Evolutionary conservation across 164 flowering plant species (phyloP).

Genomic region (Akebia trifoliata): DNA sequence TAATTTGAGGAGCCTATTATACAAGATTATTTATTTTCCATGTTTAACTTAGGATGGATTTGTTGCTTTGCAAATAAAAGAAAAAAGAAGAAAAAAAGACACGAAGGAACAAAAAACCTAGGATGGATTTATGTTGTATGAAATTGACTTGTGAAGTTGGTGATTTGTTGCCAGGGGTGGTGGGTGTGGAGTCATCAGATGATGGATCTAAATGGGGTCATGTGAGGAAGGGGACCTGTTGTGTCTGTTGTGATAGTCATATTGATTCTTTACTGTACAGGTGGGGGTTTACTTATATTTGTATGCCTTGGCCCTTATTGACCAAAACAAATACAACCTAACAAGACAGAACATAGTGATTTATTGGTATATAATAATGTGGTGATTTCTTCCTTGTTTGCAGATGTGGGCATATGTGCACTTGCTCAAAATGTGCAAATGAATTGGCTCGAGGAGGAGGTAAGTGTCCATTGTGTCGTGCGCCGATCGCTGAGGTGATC

Average conservation of each 20-base stretch:
- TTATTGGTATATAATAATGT: too few species aligned
- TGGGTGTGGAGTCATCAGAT: constrained; percentile 28
- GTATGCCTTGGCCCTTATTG: background rate
- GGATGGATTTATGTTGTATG: too few species aligned
- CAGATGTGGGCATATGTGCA: constrained; percentile 99
- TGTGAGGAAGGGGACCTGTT: constrained; percentile 87
- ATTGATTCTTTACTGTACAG: constrained; percentile 93
- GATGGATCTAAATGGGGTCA: constrained; percentile 72
- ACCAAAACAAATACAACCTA: background rate
- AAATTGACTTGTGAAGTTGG: background rate
- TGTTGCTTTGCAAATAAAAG: too few species aligned
- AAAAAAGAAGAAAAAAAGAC: too few species aligned
- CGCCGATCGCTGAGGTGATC: constrained; percentile 79
- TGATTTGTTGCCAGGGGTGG: constrained; percentile 28
- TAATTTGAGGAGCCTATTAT: too few species aligned
- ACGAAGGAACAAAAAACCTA: too few species aligned
- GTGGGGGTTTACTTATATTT: constrained; percentile 21
- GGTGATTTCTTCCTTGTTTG: background rate
- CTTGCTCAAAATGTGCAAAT: constrained; percentile 83
- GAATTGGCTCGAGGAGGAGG: constrained; percentile 59
- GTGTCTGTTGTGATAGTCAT: constrained; percentile 63
- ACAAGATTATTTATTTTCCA: too few species aligned
- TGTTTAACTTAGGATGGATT: too few species aligned
- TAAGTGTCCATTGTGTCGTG: constrained; percentile 94
- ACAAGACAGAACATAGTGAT: background rate